Evolutionary conservation across 2,329 filamentous ascomycete genomes (phyloP).

Genomic region (Aspergillus vadensis): DNA sequence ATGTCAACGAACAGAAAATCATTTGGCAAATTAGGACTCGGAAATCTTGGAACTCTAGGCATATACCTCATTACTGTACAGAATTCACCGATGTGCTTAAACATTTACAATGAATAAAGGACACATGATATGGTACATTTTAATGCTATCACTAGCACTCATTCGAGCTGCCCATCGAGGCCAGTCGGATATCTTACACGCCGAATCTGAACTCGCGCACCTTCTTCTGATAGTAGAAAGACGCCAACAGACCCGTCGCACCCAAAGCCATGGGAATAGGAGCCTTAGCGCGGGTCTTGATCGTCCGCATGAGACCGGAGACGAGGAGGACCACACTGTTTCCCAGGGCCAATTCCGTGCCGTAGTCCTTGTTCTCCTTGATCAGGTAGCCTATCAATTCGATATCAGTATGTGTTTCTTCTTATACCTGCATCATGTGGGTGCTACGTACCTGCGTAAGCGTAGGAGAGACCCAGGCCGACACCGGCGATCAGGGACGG

Average conservation of each 20-base stretch:
- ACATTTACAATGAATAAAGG: no score
- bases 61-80: no score
- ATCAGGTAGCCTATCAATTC: conserved; percentile 16
- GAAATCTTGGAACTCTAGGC: no score
- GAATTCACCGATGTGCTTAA: no score
- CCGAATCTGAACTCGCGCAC: conserved; percentile 14
- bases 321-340: conserved; percentile 22
- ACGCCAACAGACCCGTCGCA: conserved; percentile 10
- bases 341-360: conserved; percentile 23
- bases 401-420: background rate
- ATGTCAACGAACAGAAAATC: no score
- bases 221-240: conserved; percentile 18
- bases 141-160: no score
- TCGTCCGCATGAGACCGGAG: conserved; percentile 14
- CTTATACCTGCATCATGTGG: background rate
- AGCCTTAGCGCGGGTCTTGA: conserved; percentile 19
- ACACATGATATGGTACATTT: no score
- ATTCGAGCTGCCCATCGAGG: no score
- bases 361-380: conserved; percentile 25
- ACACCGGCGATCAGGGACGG: conserved; percentile 24
- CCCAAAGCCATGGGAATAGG: conserved; percentile 20
- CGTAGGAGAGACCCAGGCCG: conserved; percentile 22
- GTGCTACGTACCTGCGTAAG: conserved; percentile 14
- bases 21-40: no score
- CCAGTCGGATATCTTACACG: background rate